Evolutionary conservation across 2,329 filamentous ascomycete genomes (phyloP).

Genomic region (Xylariaceae sp.): DNA sequence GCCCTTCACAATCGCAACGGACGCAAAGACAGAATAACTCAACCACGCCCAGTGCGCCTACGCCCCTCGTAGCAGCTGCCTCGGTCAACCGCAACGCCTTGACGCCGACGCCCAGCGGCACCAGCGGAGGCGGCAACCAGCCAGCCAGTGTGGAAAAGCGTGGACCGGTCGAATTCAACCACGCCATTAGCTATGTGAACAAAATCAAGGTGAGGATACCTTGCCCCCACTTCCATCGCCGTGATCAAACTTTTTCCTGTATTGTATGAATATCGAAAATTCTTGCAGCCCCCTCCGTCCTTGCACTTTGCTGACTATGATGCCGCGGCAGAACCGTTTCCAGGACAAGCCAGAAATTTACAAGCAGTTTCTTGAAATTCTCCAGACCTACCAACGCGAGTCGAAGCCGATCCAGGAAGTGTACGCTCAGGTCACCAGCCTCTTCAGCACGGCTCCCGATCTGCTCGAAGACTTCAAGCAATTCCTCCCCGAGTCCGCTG

Average conservation of each 20-base stretch:
- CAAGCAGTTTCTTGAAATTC: slow-evolving; percentile 96
- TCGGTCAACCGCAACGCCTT: slow-evolving; percentile 45
- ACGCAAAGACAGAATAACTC: slow-evolving; percentile 34
- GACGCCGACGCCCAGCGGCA: slow-evolving; percentile 56
- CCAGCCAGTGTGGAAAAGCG: slow-evolving; percentile 71
- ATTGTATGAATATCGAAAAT: slow-evolving; percentile 15
- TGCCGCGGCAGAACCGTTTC: slow-evolving; percentile 73
- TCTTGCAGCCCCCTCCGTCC: slow-evolving; percentile 3
- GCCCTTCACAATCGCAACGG: slow-evolving; percentile 32
- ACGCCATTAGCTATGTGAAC: slow-evolving; percentile 98
- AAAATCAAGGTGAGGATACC: slow-evolving; percentile 81
- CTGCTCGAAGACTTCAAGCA: slow-evolving; percentile 98
- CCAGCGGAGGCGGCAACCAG: slow-evolving; percentile 57
- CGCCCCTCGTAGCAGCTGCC: background rate
- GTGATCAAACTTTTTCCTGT: slow-evolving; percentile 17
- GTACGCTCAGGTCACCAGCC: slow-evolving; percentile 88
- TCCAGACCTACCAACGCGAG: slow-evolving; percentile 96
- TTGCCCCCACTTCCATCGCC: slow-evolving; percentile 19
- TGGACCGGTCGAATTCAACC: slow-evolving; percentile 96
- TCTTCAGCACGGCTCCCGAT: slow-evolving; percentile 91
- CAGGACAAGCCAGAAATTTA: slow-evolving; percentile 96
- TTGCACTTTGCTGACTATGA: slow-evolving; percentile 8
- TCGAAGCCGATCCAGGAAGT: slow-evolving; percentile 98
- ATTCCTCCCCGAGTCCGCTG: slow-evolving; percentile 83
- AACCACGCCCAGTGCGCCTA: slow-evolving; percentile 40